phyloP scores from a whole-genome alignment of 208 protist species.

The Naegleria fowleri region DNA sequence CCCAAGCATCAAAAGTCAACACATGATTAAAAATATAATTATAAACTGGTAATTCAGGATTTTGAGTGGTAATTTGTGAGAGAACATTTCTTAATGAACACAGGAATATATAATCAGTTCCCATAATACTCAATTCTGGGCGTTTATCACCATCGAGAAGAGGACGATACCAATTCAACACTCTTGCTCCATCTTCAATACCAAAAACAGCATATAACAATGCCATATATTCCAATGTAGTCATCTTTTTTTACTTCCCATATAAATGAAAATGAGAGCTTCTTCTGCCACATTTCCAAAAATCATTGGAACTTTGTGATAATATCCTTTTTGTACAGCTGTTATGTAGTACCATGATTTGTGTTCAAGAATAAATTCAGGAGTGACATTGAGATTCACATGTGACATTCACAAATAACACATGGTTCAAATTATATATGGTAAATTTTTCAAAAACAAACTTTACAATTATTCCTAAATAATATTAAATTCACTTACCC shows the following conservation, averaged over 20 bases:
- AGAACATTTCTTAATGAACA: neutral
- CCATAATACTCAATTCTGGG: neutral
- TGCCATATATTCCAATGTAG: neutral
- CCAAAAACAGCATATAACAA: neutral
- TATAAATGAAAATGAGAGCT: conserved; percentile 3
- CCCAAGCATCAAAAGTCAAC: conserved; percentile 18
- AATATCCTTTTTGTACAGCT: neutral
- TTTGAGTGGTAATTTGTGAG: neutral
- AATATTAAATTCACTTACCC: neutral
- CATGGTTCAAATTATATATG: too few species aligned
- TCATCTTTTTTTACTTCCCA: neutral
- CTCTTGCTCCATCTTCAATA: neutral
- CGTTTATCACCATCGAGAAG: conserved; percentile 5
- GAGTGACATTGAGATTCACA: too few species aligned
- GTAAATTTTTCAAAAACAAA: too few species aligned
- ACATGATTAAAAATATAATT: neutral
- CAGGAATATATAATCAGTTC: conserved; percentile 6
- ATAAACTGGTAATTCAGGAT: neutral
- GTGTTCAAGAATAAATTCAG: too few species aligned
- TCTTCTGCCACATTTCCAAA: conserved; percentile 21
- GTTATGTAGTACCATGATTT: too few species aligned
- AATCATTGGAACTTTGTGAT: conserved; percentile 31
- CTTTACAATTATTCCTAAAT: neutral
- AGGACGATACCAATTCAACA: neutral
- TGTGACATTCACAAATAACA: too few species aligned